Conservation (phyloP, 2,329 filamentous ascomycete genomes). For the Cyphellophora europaea region DNA sequence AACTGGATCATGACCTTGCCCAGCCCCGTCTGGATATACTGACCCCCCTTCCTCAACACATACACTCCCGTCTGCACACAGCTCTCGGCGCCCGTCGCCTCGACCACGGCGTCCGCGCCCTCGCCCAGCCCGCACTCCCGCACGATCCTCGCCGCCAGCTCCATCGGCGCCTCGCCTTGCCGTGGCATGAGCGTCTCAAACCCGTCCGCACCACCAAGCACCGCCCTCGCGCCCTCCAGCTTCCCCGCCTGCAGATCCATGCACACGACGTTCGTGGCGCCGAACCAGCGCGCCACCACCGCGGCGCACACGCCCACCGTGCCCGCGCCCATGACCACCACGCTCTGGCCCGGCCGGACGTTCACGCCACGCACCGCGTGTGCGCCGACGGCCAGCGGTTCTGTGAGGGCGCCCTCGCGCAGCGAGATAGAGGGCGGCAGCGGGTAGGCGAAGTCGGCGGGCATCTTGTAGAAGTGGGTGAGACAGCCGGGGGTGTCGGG, state of each 20-base stretch:
- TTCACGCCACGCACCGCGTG: slow-evolving; percentile 32
- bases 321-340: slow-evolving; percentile 31
- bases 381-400: slow-evolving; percentile 40
- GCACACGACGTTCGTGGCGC: slow-evolving; percentile 50
- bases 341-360: slow-evolving; percentile 29
- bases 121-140: slow-evolving; percentile 28
- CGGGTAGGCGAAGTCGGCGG: slow-evolving; percentile 30
- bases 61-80: slow-evolving; percentile 37
- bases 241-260: slow-evolving; percentile 52
- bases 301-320: slow-evolving; percentile 49
- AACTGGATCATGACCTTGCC: slow-evolving; percentile 28
- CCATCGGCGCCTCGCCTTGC: slow-evolving; percentile 10
- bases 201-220: too few relatives aligned
- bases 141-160: slow-evolving; percentile 23
- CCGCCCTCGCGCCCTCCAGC: slow-evolving; percentile 45
- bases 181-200: slow-evolving; percentile 14
- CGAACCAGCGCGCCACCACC: slow-evolving; percentile 51
- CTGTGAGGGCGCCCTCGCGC: slow-evolving; percentile 37
- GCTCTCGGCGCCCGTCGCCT: slow-evolving; percentile 33
- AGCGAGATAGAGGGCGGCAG: slow-evolving; percentile 28
- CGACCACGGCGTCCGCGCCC: slow-evolving; percentile 31
- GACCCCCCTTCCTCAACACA: slow-evolving; percentile 22
- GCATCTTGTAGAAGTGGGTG: slow-evolving; percentile 26
- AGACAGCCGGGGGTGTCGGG: slow-evolving; percentile 29
- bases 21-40: slow-evolving; percentile 27